Percentiles rank a stretch among this genome's conserved stretches.
Evolutionary conservation across 1,139 yeast genomes (phyloP).

Genomic region (Oligophagozyma castellii): DNA sequence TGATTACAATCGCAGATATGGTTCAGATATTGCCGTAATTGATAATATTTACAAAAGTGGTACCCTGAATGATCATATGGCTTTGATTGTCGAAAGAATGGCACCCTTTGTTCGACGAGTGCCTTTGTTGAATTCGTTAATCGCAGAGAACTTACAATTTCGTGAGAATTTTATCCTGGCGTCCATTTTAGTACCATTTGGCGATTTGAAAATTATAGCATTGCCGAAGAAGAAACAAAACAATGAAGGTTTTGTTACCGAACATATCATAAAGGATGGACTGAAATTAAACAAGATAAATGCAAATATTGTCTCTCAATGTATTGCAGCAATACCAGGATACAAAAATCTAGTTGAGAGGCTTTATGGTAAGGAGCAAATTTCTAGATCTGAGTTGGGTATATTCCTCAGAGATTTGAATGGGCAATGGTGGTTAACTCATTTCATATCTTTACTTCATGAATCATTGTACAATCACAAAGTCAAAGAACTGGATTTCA

Average conservation of each 20-base stretch:
- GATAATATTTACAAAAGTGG: conserved; percentile 6
- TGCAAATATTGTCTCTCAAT: conserved; percentile 35
- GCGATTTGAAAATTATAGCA: conserved; percentile 12
- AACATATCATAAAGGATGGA: conserved; percentile 49
- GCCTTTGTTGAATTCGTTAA: conserved; percentile 3
- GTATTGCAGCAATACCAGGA: conserved; percentile 23
- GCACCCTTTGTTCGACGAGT: conserved; percentile 5
- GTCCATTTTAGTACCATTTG: conserved; percentile 15
- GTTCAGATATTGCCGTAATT: conserved; percentile 6
- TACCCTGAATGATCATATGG: conserved; percentile 11
- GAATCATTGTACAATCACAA: conserved; percentile 7
- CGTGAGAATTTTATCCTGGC: conserved; percentile 14
- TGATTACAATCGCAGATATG: conserved; percentile 10
- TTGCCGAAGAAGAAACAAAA: conserved; percentile 17
- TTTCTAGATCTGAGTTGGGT: conserved; percentile 49
- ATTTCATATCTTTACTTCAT: conserved; percentile 15
- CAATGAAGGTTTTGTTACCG: conserved; percentile 14
- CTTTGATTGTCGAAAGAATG: conserved; percentile 6
- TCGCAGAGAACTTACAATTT: conserved; percentile 5
- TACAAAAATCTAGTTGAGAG: conserved; percentile 20
- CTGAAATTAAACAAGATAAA: conserved; percentile 50
- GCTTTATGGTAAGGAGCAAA: conserved; percentile 4
- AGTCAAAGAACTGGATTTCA: conserved; percentile 8
- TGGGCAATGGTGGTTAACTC: conserved; percentile 36
- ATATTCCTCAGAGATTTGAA: conserved; percentile 41